phyloP scores from a whole-genome alignment of 2,329 filamentous ascomycete genomes.

The Lasiodiplodia gonubiensis region DNA sequence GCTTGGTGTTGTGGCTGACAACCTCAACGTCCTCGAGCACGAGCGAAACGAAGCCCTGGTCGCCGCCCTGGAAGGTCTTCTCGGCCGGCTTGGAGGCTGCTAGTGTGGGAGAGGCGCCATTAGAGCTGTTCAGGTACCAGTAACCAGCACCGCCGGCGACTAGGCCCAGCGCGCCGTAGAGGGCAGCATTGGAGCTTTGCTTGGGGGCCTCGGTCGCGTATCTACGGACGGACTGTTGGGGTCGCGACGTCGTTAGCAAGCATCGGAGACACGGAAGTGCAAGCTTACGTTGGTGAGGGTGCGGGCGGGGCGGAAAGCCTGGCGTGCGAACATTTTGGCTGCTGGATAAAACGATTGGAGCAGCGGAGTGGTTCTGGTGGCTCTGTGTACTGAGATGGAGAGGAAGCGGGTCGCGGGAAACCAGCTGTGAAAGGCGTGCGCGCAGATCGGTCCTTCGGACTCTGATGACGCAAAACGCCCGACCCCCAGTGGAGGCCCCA shows the following conservation, averaged over 20 bases:
- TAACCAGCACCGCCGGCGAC: conserved; percentile 65
- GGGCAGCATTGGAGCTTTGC: conserved; percentile 62
- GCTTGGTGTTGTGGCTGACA: conserved; percentile 95
- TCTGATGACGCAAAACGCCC: conserved; percentile 10
- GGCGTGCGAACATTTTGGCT: conserved; percentile 51
- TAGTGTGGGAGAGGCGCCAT: conserved; percentile 35
- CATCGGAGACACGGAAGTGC: conserved; percentile 31
- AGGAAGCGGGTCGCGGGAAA: conserved; percentile 12
- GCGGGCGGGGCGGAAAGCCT: conserved; percentile 50
- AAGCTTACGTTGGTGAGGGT: conserved; percentile 46
- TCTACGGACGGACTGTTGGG: conserved; percentile 64
- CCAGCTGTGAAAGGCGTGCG: conserved; percentile 17
- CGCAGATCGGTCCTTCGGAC: conserved; percentile 23
- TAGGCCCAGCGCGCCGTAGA: conserved; percentile 65
- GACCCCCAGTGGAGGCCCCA: neutral
- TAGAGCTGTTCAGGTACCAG: conserved; percentile 50
- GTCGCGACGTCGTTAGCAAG: conserved; percentile 30
- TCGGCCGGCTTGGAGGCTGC: conserved; percentile 47
- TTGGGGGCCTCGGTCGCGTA: conserved; percentile 73
- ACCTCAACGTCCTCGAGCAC: conserved; percentile 78
- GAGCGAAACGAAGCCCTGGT: conserved; percentile 86
- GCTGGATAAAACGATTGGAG: conserved; percentile 9
- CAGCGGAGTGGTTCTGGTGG: neutral
- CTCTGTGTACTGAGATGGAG: conserved; percentile 4
- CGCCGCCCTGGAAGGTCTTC: conserved; percentile 75